Percentiles rank a stretch among this genome's conserved stretches.
Evolutionary conservation across 768 basidiomycete species (phyloP).

Genomic region (Naganishia antarctica): DNA sequence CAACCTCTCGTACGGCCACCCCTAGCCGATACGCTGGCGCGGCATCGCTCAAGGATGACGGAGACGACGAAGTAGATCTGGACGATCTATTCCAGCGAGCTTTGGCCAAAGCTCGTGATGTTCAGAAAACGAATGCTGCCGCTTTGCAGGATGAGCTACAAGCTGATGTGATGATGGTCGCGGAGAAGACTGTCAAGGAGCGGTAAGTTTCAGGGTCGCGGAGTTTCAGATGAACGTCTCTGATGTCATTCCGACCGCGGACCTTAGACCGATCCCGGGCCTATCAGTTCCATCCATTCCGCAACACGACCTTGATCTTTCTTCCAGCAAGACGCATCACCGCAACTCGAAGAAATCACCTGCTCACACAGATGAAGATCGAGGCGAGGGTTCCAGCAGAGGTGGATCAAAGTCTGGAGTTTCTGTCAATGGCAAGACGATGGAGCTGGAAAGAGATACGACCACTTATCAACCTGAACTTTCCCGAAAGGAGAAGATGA

Average conservation of each 20-base stretch:
- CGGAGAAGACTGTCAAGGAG: constrained; percentile 2
- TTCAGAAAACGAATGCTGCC: neutral
- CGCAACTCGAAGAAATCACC: neutral
- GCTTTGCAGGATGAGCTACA: constrained; percentile 9
- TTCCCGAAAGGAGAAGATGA: constrained; percentile 7
- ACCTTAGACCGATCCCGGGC: constrained; percentile 1
- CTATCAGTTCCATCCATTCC: constrained; percentile 7
- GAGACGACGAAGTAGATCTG: constrained; percentile 2
- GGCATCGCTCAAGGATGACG: neutral
- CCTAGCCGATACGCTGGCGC: neutral
- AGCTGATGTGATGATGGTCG: constrained; percentile 17
- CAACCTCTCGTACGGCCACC: neutral
- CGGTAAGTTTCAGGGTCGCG: neutral
- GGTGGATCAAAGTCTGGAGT: neutral
- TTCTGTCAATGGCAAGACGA: neutral
- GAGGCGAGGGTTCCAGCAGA: constrained; percentile 3
- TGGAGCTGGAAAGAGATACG: constrained; percentile 7
- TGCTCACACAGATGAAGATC: neutral
- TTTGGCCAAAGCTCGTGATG: neutral
- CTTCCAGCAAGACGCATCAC: neutral
- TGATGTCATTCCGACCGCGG: too few relatives aligned
- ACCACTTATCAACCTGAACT: constrained; percentile 3
- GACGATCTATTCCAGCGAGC: constrained; percentile 13
- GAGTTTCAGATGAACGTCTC: too few relatives aligned
- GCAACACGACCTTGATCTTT: neutral